Base-by-base conservation (phyloP, 164 flowering plant genomes). In the Nymphaea thermarum region DNA sequence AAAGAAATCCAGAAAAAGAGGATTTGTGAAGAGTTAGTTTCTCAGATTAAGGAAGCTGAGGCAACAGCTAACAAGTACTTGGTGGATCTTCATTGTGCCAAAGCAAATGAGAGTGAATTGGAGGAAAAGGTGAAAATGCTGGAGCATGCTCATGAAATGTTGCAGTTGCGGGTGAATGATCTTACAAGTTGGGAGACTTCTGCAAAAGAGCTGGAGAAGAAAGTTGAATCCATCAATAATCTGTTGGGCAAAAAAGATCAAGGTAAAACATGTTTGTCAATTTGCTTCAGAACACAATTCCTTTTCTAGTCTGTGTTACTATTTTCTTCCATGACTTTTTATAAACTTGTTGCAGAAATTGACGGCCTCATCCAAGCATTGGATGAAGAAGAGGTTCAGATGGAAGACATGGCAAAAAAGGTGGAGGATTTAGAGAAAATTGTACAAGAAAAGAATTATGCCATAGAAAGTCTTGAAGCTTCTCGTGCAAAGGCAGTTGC, bases 341-440 rank as follows among this genome's bases (percentile, higher is more conserved):
- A n/a, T 63, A 43, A 41, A 44, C 16, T n/a, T 61, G 6, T 67
- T 65, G 25, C 86, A 95, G 99, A 95, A 79, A 84, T 79, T 75
- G 99, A 95, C 73, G 82, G 85, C 42, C 75, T 95, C 66, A 84
- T 90, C 94, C 98, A 92, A 81, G 99, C 97, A 36, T 93, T 95
- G 73, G 99, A 95, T 67, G 98, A 88, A 77, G 96, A 92, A 76
- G 99, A 95, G 81, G 68, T 77, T 6, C 91, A 95, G 80, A 86
- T 95, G 90, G 96, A 87, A 74, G 85, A 75, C 60, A 70, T 86
- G 77, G 78, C 65, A 41, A 81, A 67, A 69, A 89, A 73, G 81
- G 71, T 80, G 67, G 78, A 66, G 43, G 88, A 82, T 55, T 73
- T 92, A 72, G 97, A 89, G 77, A 80, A 77, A 62, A 71, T 66